These are phyloP conservation scores for Globisporangium nodosum DNA, from an alignment of 352 stramenopile genomes.

Conservation along the genomic window DNA sequence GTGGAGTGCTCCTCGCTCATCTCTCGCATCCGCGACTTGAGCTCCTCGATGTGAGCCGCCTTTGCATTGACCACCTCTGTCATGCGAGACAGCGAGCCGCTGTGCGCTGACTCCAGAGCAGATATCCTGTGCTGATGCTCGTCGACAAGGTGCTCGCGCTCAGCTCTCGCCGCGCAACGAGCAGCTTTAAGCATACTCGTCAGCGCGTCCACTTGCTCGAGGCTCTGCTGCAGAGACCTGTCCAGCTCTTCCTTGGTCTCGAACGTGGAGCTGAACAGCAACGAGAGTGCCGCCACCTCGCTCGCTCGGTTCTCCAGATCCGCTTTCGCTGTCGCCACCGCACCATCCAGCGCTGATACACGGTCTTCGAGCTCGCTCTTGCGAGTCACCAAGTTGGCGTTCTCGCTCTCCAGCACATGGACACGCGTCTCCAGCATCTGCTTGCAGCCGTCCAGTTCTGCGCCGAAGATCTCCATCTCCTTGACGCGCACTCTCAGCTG, in stretches of 20 bases:
- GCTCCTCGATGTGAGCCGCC: conserved; percentile 21
- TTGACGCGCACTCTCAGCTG: neutral
- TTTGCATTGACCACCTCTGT: conserved; percentile 37
- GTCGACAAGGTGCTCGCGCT: neutral
- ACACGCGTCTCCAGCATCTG: neutral
- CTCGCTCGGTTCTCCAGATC: neutral
- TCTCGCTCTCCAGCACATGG: neutral
- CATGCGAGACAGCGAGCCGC: conserved; percentile 24
- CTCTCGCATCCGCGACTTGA: conserved; percentile 18
- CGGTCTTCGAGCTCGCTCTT: neutral
- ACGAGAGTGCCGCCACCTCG: conserved; percentile 1
- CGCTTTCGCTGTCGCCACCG: neutral
- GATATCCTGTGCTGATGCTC: conserved; percentile 7
- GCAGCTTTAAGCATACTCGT: neutral
- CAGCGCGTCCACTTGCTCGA: conserved; percentile 9
- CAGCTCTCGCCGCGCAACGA: neutral
- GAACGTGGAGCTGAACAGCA: conserved; percentile 6
- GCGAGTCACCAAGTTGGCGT: neutral
- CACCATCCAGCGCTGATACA: neutral
- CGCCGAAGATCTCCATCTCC: neutral
- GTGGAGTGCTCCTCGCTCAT: neutral
- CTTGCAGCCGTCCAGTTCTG: neutral
- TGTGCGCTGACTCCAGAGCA: conserved; percentile 14
- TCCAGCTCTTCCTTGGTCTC: conserved; percentile 2
- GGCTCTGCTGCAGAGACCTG: conserved; percentile 6